These are phyloP conservation scores for Pyrus bretschneideri DNA, from an alignment of 306 rosid species.

Conservation along the genomic window DNA sequence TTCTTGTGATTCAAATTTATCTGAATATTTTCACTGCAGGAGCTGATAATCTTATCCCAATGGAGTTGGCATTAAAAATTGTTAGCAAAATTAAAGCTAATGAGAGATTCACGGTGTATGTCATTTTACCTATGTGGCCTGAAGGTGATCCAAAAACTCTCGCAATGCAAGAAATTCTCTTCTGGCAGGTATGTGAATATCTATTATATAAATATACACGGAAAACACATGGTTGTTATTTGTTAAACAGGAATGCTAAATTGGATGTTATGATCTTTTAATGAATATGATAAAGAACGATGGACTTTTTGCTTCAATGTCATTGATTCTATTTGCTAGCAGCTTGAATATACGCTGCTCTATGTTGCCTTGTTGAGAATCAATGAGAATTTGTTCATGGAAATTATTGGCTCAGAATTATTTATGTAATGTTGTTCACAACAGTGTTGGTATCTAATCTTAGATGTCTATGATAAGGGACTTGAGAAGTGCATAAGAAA, in stretches of 20 bases:
- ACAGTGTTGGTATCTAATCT: neutral
- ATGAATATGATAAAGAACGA: neutral
- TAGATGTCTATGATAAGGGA: neutral
- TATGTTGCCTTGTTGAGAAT: neutral
- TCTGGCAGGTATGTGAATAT: constrained; percentile 73
- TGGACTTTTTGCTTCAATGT: neutral
- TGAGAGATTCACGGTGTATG: constrained; percentile 86
- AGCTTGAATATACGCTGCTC: neutral
- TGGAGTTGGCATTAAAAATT: constrained; percentile 91
- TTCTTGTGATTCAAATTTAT: neutral
- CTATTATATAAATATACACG: constrained; percentile 7
- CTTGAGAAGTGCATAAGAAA: neutral
- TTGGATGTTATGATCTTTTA: neutral
- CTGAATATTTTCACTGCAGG: constrained; percentile 42
- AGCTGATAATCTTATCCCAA: constrained; percentile 92
- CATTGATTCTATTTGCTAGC: neutral
- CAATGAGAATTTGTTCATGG: neutral
- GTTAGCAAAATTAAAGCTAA: constrained; percentile 72
- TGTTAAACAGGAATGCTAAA: neutral
- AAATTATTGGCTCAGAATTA: neutral
- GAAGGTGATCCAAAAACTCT: constrained; percentile 86
- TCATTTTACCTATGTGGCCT: constrained; percentile 92
- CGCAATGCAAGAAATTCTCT: constrained; percentile 91
- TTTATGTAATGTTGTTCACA: neutral
- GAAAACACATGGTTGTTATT: neutral